Evolutionary conservation across 1,284 basidiomycete genomes (phyloP).

Genomic region (Meira nashicola): DNA sequence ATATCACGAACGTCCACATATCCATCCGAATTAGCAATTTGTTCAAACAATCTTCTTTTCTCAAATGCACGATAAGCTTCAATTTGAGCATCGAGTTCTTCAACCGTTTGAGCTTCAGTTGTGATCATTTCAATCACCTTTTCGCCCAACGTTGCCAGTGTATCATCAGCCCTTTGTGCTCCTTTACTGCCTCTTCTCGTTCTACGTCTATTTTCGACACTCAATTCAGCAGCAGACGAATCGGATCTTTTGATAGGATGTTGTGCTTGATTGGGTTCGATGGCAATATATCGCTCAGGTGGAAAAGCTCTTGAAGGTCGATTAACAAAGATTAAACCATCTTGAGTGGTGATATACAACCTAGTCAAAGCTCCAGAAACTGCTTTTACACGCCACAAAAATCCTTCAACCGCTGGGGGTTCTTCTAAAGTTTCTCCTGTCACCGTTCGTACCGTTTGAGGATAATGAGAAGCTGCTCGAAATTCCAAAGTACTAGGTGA

Average conservation of each 20-base stretch:
- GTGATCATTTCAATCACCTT: constrained; percentile 37
- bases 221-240: background rate
- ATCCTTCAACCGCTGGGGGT: constrained; percentile 73
- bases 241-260: background rate
- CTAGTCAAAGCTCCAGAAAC: constrained; percentile 62
- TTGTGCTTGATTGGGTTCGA: background rate
- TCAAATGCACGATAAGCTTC: constrained; percentile 39
- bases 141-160: constrained; percentile 51
- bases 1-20: constrained; percentile 68
- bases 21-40: constrained; percentile 65
- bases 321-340: constrained; percentile 67
- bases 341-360: constrained; percentile 69
- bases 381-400: constrained; percentile 64
- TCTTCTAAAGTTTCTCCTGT: constrained; percentile 63
- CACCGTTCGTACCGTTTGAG: constrained; percentile 58
- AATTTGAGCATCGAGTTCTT: constrained; percentile 33
- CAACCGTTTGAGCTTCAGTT: constrained; percentile 20
- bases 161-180: constrained; percentile 19
- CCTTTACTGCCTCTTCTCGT: constrained; percentile 22
- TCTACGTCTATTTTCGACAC: constrained; percentile 25
- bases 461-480: constrained; percentile 65
- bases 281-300: constrained; percentile 61
- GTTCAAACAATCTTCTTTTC: constrained; percentile 61
- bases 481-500: constrained; percentile 64
- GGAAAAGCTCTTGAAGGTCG: constrained; percentile 61